Base-by-base conservation (phyloP, 805 yeast species). In the Cyberlindnera japonica region DNA sequence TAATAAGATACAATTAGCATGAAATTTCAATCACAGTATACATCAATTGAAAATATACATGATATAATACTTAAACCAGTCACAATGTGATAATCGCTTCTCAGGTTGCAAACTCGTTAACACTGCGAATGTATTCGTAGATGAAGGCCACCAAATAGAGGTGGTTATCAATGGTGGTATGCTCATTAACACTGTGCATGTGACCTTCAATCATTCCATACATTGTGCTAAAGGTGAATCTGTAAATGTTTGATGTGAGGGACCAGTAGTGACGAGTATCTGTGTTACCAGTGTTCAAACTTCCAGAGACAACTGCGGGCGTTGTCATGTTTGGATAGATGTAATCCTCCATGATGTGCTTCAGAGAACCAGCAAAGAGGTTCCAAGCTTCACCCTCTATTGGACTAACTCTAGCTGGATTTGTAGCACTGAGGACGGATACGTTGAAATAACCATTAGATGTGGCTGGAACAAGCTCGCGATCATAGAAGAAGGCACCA, bases 201-300 rank as follows among this genome's bases (percentile, higher is more conserved):
- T 65, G 62, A 17, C 57, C 55, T 33, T 64, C 67, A 13, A 50
- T 47, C 31, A 62, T 58, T 29, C 65, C 58, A 28, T 59, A 60
- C 22, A 57, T 49, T 17, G 63, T 58, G 22, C 70, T 72, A 12
- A 86, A 83, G 29, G 70, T 68, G 55, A 69, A 78, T 42, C 90
- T 68, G 64, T 68, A 83, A 37, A 83, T 80, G 52, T 81, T 72
- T 27, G 67, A 59, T 3, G 82, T 73, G 51, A 83, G 62, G 31
- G 62, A 55, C 88, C 87, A 80, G 61, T 79, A 83, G 53, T 72
- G 68, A 43, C 68, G 65, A 6, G 89, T 82, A 55, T 83, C 90
- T 3, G 90, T 83, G 59, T 81, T 82, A 15, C 82, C 89, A 3
- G 83, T 68, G 71, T 77, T 74, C 29, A 82, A 56, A 19, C 74